phyloP scores from a whole-genome alignment of 306 rosid genomes.

The Lathyrus sativus region DNA sequence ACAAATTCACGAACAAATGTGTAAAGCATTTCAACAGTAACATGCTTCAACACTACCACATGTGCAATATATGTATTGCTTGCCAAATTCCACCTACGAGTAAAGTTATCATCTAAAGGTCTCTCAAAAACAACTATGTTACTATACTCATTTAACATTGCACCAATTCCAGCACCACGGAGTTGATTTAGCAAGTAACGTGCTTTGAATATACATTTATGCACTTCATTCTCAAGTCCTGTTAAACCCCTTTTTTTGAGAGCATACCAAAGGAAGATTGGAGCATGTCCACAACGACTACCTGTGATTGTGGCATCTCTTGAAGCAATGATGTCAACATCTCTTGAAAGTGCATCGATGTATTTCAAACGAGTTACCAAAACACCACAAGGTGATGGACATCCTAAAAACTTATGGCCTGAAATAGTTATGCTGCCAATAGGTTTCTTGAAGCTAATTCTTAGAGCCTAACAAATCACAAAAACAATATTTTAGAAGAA shows the following conservation, averaged over 20 bases:
- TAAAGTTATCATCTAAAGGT: constrained; percentile 56
- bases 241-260: constrained; percentile 7
- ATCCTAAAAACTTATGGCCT: constrained; percentile 37
- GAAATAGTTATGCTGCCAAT: constrained; percentile 30
- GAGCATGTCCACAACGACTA: constrained; percentile 20
- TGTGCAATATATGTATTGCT: constrained; percentile 63
- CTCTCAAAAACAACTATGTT: constrained; percentile 62
- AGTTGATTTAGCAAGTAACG: constrained; percentile 50
- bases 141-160: constrained; percentile 65
- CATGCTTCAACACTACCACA: constrained; percentile 48
- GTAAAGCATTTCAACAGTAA: constrained; percentile 16
- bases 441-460: constrained; percentile 34
- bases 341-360: constrained; percentile 48
- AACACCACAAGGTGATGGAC: constrained; percentile 39
- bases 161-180: constrained; percentile 36
- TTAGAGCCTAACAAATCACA: constrained; percentile 30
- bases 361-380: constrained; percentile 50
- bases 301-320: constrained; percentile 32
- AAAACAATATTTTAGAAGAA: not conserved
- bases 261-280: constrained; percentile 27
- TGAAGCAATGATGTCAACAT: constrained; percentile 27
- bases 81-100: constrained; percentile 63
- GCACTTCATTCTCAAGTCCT: constrained; percentile 8
- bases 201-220: constrained; percentile 21
- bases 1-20: not conserved